Evolutionary conservation across 164 flowering plant genomes (phyloP).

Genomic region (Magnolia sinica): DNA sequence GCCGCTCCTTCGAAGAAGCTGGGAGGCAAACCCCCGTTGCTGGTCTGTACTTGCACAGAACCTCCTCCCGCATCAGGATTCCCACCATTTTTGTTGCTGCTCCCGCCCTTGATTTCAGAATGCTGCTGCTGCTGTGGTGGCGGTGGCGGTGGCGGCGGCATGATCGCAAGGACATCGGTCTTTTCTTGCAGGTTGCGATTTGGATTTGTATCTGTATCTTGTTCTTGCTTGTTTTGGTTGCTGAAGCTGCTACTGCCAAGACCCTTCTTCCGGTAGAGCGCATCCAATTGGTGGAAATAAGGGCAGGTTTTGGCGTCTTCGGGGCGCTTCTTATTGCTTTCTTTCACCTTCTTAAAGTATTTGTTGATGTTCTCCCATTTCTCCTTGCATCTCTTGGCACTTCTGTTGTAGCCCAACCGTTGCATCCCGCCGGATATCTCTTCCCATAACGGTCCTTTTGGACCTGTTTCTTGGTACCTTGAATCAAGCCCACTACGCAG

Average conservation of each 20-base stretch:
- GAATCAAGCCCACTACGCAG: constrained; percentile 51
- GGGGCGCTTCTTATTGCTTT: constrained; percentile 67
- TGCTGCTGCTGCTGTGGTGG: constrained; percentile 12
- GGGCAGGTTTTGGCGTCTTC: constrained; percentile 73
- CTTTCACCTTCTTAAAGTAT: constrained; percentile 71
- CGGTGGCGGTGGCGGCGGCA: constrained; percentile 10
- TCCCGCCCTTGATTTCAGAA: constrained; percentile 22
- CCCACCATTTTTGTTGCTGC: constrained; percentile 2
- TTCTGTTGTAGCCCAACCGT: constrained; percentile 52
- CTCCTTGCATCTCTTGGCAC: constrained; percentile 66
- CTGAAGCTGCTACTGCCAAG: constrained; percentile 16
- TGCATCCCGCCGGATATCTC: constrained; percentile 57
- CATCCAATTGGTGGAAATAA: constrained; percentile 49
- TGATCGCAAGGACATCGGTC: constrained; percentile 11
- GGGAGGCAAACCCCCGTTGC: constrained; percentile 16
- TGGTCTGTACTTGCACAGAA: constrained; percentile 17
- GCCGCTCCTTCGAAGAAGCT: constrained; percentile 29
- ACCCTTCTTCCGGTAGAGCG: constrained; percentile 37
- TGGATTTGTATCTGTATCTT: background rate
- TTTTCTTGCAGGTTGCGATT: background rate
- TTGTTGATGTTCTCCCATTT: constrained; percentile 82
- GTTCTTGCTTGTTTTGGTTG: constrained; percentile 4
- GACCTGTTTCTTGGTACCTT: constrained; percentile 58
- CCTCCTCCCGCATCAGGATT: constrained; percentile 5
- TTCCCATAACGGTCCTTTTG: constrained; percentile 73